Conservation (phyloP, 2,329 filamentous ascomycete genomes). For the Alternaria arbusti region DNA sequence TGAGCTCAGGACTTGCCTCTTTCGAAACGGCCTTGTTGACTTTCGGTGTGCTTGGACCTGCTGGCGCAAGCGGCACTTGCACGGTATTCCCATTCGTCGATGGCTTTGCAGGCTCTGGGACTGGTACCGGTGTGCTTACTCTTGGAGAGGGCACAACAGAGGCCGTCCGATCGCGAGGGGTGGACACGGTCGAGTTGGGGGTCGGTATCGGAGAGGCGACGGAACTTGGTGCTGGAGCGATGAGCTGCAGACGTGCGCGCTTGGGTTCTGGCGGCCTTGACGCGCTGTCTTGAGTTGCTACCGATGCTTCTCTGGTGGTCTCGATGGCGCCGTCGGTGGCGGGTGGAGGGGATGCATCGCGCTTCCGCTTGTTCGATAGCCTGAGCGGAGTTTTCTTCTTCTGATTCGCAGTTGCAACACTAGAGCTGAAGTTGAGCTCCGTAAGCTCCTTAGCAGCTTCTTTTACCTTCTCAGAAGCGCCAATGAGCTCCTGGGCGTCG, state of each 20-base stretch:
- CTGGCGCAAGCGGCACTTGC: constrained; percentile 54
- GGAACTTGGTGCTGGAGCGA: constrained; percentile 14
- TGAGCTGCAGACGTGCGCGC: constrained; percentile 32
- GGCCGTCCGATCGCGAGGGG: constrained; percentile 11
- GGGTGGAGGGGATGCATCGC: constrained; percentile 54
- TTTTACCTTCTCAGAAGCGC: constrained; percentile 42
- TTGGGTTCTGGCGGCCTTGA: constrained; percentile 40
- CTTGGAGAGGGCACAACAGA: constrained; percentile 23
- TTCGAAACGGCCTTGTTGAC: constrained; percentile 16
- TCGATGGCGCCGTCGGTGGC: constrained; percentile 19
- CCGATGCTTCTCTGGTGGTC: constrained; percentile 29
- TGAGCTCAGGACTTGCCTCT: constrained; percentile 20
- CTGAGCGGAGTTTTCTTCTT: constrained; percentile 32
- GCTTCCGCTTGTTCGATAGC: constrained; percentile 61
- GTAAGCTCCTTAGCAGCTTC: constrained; percentile 45
- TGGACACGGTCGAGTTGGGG: constrained; percentile 15
- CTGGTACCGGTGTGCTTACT: constrained; percentile 14
- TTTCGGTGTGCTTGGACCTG: constrained; percentile 46
- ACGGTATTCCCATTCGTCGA: constrained; percentile 26
- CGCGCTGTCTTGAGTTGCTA: constrained; percentile 35
- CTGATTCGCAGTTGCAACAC: constrained; percentile 24
- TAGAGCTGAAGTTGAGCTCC: constrained; percentile 38
- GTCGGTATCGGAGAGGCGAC: constrained; percentile 19
- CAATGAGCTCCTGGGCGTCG: constrained; percentile 46
- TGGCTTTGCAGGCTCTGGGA: constrained; percentile 25